Evolutionary conservation across 1,284 basidiomycete genomes (phyloP).

Genomic region (Pseudozyma flocculosa): DNA sequence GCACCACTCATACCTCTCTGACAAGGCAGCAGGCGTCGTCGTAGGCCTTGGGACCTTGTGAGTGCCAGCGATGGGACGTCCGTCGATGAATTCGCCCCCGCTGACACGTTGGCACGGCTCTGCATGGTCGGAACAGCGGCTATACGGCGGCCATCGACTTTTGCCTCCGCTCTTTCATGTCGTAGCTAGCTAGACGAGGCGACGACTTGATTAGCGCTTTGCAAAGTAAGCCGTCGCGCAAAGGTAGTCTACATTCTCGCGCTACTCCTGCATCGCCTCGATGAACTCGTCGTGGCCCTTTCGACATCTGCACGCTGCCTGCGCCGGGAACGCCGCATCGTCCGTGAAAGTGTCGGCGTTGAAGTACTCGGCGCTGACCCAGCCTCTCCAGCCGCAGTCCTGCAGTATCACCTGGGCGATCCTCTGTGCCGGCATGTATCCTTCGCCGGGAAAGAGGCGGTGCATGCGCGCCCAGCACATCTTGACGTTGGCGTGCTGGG

Average conservation of each 20-base stretch:
- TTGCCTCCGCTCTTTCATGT: too few species aligned
- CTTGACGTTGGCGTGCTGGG: constrained; percentile 11
- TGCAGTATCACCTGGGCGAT: not conserved
- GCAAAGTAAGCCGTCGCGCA: too few species aligned
- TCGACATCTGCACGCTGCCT: not conserved
- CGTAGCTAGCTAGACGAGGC: too few species aligned
- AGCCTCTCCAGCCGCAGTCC: constrained; percentile 3
- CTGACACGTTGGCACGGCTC: too few species aligned
- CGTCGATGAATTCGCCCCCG: too few species aligned
- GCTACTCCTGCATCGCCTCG: not conserved
- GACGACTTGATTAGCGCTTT: too few species aligned
- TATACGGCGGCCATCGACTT: constrained; percentile 29
- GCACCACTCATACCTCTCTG: constrained; percentile 57
- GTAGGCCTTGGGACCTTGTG: constrained; percentile 40
- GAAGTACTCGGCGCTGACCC: constrained; percentile 6
- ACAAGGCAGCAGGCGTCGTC: constrained; percentile 54
- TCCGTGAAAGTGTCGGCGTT: not conserved
- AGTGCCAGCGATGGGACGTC: too few species aligned
- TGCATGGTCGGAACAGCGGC: too few species aligned
- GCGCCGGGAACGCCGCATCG: not conserved
- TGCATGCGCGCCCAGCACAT: constrained; percentile 10
- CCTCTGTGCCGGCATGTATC: constrained; percentile 4
- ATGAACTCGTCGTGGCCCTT: not conserved
- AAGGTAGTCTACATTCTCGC: too few species aligned
- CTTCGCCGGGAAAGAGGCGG: constrained; percentile 8